Base-by-base conservation (phyloP, 306 rosid genomes). In the Vigna hirtella region DNA sequence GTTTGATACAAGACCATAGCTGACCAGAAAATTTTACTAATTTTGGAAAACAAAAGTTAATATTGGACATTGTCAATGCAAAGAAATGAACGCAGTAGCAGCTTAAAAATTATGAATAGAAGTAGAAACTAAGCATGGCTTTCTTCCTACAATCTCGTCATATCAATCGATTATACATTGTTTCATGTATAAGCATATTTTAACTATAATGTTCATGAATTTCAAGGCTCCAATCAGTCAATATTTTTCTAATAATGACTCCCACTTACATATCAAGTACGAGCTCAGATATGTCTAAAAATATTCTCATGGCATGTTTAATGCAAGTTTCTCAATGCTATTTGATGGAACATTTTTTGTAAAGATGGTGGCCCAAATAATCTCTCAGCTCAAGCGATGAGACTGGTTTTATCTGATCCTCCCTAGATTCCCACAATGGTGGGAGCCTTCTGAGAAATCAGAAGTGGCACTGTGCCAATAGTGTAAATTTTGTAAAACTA, bases 1-100 rank as follows among this genome's bases (percentile, higher is more conserved):
- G 71, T 32, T 81, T 20, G 72, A 67, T 47, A 48, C 22, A 74
- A 22, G 65, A 18, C 22, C 32, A 49, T 61, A 49, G 62, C 62
- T 58, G 17, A 45, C 43, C 20, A 43, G 50, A 47, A 17, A 30
- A 45, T 6, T 61, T 77, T 24, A 53, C 64, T 20, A 68, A 68
- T 70, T 70, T 61, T 34, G 20, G 7, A 59, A 57, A 47, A 51
- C 28, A 8, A 11, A 7, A 17, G 3, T 12, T 45, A 45, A 18
- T 70, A 14, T 77, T 55, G 36, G 67, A 42, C 66, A 66, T 59
- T 14, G 74, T 26, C 55, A 55, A 53, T 42, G 13, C 12, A 51
- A 5, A 77, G 56, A 24, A 22, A 66, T 51, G 43, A 66, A 52
- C 40, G 20, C 43, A 30, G 16, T 40, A 43, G 40, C 38, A 2